Percentiles rank a stretch among this genome's conserved stretches.
Conservation (phyloP, 495 filamentous ascomycete genomes). For the Thermothielavioides terrestris region DNA sequence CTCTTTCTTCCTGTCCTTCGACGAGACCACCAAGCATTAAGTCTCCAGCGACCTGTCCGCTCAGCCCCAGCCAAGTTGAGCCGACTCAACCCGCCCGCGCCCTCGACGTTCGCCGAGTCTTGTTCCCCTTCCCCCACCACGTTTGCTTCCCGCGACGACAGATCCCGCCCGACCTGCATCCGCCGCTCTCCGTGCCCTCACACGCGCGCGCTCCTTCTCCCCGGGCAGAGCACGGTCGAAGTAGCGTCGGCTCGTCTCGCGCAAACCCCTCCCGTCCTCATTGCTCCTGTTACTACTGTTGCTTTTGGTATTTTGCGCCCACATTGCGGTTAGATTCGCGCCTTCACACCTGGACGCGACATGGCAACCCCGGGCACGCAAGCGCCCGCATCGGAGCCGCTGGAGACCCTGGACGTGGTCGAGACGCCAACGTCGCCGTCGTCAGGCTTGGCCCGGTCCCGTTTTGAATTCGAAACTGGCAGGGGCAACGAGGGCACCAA, state of each 20-base stretch:
- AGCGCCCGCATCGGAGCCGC: conserved; percentile 3
- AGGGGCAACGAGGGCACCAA: conserved; percentile 74
- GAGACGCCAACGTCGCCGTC: conserved; percentile 36
- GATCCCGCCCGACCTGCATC: too few species aligned
- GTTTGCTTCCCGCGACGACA: too few species aligned
- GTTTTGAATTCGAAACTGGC: conserved; percentile 76
- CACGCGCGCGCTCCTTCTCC: too few species aligned
- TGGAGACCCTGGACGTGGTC: conserved; percentile 22
- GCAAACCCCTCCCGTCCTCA: too few species aligned
- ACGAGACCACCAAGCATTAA: too few species aligned
- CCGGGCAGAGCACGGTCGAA: too few species aligned
- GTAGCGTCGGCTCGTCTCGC: too few species aligned
- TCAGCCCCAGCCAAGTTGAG: background rate
- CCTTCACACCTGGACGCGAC: background rate
- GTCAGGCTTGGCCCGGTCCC: conserved; percentile 50
- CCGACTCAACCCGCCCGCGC: background rate
- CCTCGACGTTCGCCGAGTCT: background rate
- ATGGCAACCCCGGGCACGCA: conserved; percentile 18
- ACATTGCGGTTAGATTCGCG: background rate
- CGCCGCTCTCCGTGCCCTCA: too few species aligned
- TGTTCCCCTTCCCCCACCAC: too few species aligned
- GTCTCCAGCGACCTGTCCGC: too few species aligned
- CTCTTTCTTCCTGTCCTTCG: too few species aligned
- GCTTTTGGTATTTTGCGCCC: background rate
- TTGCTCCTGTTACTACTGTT: too few species aligned